Evolutionary conservation across 257 asterid species (phyloP).

Genomic region (Primulina tabacum): DNA sequence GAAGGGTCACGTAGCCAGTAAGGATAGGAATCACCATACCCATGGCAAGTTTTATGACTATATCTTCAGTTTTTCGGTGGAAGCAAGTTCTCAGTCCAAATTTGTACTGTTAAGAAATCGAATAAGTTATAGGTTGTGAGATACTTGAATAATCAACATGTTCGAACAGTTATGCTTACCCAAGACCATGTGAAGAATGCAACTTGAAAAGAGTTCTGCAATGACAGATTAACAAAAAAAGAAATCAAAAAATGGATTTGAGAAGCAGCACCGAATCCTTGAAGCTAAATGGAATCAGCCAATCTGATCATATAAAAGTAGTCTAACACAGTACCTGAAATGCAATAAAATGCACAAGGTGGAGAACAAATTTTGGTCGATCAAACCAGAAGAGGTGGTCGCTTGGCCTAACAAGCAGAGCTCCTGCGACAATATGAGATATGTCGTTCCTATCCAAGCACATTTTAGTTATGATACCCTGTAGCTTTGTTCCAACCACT

Average conservation of each 20-base stretch:
- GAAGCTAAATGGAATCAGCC: too few relatives aligned
- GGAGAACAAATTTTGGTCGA: conserved; percentile 60
- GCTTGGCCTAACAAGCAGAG: conserved; percentile 57
- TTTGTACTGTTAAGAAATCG: conserved; percentile 39
- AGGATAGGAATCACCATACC: conserved; percentile 62
- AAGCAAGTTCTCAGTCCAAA: conserved; percentile 65
- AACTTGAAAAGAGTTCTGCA: conserved; percentile 73
- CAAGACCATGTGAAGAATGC: conserved; percentile 78
- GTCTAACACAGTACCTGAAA: conserved; percentile 53
- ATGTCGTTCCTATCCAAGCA: conserved; percentile 54
- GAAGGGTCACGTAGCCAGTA: conserved; percentile 73
- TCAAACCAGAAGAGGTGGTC: conserved; percentile 74
- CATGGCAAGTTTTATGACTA: conserved; percentile 45
- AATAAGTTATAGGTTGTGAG: background rate
- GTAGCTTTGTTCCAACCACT: conserved; percentile 67
- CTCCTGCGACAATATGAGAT: conserved; percentile 54
- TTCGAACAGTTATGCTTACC: conserved; percentile 38
- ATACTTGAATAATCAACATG: background rate
- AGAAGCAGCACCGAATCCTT: background rate
- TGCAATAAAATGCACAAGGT: conserved; percentile 65
- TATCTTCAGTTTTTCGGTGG: conserved; percentile 54
- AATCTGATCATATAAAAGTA: background rate
- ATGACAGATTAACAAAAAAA: background rate
- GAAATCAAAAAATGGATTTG: background rate
- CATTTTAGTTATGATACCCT: conserved; percentile 68